A percentile compares a stretch with the other conserved stretches of the same genome.
Conservation (phyloP, 2,329 filamentous ascomycete genomes). For the Pleochaeta shiraiana region DNA sequence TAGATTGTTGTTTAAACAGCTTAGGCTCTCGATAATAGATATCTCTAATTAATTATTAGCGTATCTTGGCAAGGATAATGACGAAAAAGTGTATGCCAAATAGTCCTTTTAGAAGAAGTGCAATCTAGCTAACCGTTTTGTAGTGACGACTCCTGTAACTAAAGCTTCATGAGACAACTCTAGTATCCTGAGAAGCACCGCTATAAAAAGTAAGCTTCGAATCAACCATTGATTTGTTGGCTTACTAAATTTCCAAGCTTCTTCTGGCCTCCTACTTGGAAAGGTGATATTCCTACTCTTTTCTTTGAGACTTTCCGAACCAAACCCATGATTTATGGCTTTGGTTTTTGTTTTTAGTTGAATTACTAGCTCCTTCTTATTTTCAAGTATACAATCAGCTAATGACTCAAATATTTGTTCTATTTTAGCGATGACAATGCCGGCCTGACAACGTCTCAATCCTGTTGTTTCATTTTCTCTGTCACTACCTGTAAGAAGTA, state of each 20-base stretch:
- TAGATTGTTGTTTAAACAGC: conserved; percentile 44
- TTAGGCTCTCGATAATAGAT: conserved; percentile 60
- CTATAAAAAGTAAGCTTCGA: conserved; percentile 19
- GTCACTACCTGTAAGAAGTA: too few species aligned
- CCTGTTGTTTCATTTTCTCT: too few species aligned
- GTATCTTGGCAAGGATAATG: not conserved
- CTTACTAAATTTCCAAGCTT: conserved; percentile 31
- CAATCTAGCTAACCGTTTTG: conserved; percentile 31
- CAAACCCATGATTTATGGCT: conserved; percentile 1
- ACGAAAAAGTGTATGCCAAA: too few species aligned
- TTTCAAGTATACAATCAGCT: conserved; percentile 25
- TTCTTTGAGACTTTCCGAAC: not conserved
- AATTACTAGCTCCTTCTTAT: conserved; percentile 25
- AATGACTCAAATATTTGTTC: conserved; percentile 32
- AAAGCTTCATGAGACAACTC: conserved; percentile 37
- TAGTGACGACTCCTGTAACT: conserved; percentile 29
- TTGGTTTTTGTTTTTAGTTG: conserved; percentile 22
- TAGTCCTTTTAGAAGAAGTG: too few species aligned
- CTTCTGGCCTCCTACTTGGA: conserved; percentile 25
- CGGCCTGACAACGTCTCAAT: conserved; percentile 10
- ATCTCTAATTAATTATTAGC: conserved; percentile 29
- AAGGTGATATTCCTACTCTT: conserved; percentile 19
- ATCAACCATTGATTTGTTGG: conserved; percentile 6
- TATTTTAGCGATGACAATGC: conserved; percentile 27
- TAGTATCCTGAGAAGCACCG: conserved; percentile 33